Evolutionary conservation across 2,329 filamentous ascomycete genomes (phyloP).

Genomic region (Fusarium tjaetaba): DNA sequence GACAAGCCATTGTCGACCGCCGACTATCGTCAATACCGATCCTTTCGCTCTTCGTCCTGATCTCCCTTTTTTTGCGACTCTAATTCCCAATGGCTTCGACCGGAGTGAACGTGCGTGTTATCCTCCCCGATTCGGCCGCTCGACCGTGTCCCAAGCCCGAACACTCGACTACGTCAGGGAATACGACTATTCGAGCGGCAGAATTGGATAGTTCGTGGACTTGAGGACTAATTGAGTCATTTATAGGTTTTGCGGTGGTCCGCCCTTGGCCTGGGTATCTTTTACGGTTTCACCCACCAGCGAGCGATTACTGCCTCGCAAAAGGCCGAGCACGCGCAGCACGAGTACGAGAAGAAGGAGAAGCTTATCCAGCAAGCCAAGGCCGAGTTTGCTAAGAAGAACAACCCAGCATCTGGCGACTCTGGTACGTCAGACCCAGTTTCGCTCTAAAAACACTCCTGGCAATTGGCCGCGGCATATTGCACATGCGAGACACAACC

Average conservation of each 20-base stretch:
- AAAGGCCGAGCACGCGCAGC: constrained; percentile 75
- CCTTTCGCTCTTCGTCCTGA: constrained; percentile 50
- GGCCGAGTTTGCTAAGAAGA: constrained; percentile 83
- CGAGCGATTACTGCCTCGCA: constrained; percentile 77
- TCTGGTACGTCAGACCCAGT: constrained; percentile 44
- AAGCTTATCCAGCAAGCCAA: constrained; percentile 93
- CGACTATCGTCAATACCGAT: constrained; percentile 48
- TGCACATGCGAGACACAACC: background rate
- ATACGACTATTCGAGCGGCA: constrained; percentile 24
- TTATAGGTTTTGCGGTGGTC: constrained; percentile 94
- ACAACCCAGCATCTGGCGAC: constrained; percentile 62
- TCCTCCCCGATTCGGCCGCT: constrained; percentile 42
- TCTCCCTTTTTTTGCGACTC: constrained; percentile 55
- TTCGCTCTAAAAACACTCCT: constrained; percentile 5
- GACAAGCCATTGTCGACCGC: constrained; percentile 53
- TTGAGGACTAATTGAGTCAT: constrained; percentile 44
- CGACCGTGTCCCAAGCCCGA: constrained; percentile 34
- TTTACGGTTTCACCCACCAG: constrained; percentile 98
- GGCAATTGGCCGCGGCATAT: constrained; percentile 27
- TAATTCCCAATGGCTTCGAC: constrained; percentile 69
- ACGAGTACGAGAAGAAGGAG: constrained; percentile 91
- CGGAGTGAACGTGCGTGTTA: constrained; percentile 72
- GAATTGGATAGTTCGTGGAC: constrained; percentile 19
- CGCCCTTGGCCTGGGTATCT: constrained; percentile 87
- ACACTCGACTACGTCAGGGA: constrained; percentile 25